Evolutionary conservation across 305 asterid species (phyloP), one percentile per base, ranked within the genome.

Genomic region (Fraxinus baroniana): DNA sequence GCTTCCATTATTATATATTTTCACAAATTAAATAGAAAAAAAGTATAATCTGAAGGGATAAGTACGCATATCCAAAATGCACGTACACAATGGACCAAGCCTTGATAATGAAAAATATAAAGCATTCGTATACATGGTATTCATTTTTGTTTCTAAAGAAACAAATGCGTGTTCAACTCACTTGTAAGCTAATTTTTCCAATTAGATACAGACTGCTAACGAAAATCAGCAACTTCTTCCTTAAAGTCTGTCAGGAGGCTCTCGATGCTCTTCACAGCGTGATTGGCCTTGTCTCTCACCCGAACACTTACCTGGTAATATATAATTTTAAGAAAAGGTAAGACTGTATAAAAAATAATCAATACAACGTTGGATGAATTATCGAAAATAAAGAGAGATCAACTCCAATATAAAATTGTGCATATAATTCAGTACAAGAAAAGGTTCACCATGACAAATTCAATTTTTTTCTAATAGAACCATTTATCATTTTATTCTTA

Each of bases 251-350:
- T 81, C 82, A 91, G 76, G 64, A 91, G 87, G 77, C 88, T 89
- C 0, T 88, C 92, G 7, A 89, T 68, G 41, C 87, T 89, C 85
- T 37, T 83, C 28, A 83, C 81, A 2, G 85, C 66, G 24, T 83
- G 90, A 49, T 84, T 83, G 36, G 76, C 44, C 24, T 76, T 82
- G 84, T 91, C 94, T 62, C 94, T 80, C 30, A 88, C 90, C 30
- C 94, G 88, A 79, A 91, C 91, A 41, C 88, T 86, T 78, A 91
- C 94, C 92, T 90, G 83, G 7, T 24, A 26, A 66, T 26, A 52
- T 17, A 66, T 60, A 60, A 60, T 20, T 60, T 57, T 20, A 39
- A 18, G 68, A 73, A 30, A 82, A 18, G 13, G 30, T 18, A 8
- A 55, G 52, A 26, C 2, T 26, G 20, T 33, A 62, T 7, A 35